A percentile compares a stretch with the other conserved stretches of the same genome.
phyloP scores from a whole-genome alignment of 2,329 filamentous ascomycete genomes.

The Paraphoma chrysanthemicola region DNA sequence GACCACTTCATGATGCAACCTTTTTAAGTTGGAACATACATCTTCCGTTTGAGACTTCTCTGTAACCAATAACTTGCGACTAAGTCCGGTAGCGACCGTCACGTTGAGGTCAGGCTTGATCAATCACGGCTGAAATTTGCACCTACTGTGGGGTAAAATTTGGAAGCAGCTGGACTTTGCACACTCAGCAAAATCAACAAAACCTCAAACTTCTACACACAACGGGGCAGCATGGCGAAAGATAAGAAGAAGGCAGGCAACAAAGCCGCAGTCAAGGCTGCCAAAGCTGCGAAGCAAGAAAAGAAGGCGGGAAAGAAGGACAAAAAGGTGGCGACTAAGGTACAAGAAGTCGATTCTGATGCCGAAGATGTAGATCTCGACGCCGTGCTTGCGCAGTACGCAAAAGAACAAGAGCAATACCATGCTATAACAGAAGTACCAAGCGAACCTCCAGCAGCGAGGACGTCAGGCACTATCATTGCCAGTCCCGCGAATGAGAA shows the following conservation, averaged over 20 bases:
- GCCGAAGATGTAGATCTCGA: conserved; percentile 93
- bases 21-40: not conserved
- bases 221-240: conserved; percentile 53
- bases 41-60: not conserved
- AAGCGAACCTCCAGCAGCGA: conserved; percentile 74
- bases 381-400: conserved; percentile 90
- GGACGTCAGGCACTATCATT: conserved; percentile 81
- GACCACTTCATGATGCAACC: not conserved
- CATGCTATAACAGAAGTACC: conserved; percentile 88
- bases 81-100: no score
- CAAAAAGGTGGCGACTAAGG: conserved; percentile 78
- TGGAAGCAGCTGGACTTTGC: not conserved
- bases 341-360: conserved; percentile 81
- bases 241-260: conserved; percentile 58
- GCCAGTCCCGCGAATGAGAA: conserved; percentile 86
- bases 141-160: conserved; percentile 23
- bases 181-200: not conserved
- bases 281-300: conserved; percentile 75
- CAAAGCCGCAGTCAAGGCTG: conserved; percentile 59
- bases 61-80: no score
- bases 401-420: conserved; percentile 88
- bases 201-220: not conserved
- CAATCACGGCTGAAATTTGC: conserved; percentile 20
- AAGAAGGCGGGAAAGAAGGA: conserved; percentile 79
- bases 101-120: no score